These are phyloP conservation scores for Ormosia emarginata DNA, from an alignment of 306 rosid genomes.

Conservation along the genomic window DNA sequence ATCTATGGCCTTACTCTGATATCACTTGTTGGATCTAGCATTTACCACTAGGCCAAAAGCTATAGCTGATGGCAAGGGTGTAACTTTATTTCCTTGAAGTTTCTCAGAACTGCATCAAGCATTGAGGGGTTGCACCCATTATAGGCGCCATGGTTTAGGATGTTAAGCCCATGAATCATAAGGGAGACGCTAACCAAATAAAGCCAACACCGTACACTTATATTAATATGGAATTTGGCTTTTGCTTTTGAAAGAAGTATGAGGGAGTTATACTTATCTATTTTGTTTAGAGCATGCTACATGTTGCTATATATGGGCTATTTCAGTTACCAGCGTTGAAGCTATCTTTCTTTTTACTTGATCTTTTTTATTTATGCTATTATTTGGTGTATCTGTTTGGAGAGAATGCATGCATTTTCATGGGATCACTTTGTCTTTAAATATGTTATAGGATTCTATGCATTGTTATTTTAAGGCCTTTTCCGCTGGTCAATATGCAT, in stretches of 20 bases:
- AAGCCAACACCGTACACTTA: background rate
- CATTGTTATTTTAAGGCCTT: background rate
- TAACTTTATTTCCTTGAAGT: too few relatives aligned
- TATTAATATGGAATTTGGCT: background rate
- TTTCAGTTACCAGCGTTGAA: background rate
- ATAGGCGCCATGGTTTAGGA: too few relatives aligned
- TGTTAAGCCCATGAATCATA: too few relatives aligned
- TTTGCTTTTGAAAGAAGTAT: background rate
- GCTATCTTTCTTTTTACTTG: background rate
- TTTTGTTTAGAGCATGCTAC: background rate
- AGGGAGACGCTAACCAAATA: too few relatives aligned
- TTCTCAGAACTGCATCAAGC: too few relatives aligned
- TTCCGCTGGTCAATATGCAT: too few relatives aligned
- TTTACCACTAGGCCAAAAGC: too few relatives aligned
- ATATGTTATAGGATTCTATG: background rate
- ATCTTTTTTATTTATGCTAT: background rate
- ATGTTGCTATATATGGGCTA: background rate
- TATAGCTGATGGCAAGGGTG: too few relatives aligned
- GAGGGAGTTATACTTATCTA: background rate
- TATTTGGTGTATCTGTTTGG: background rate
- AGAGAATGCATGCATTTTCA: background rate
- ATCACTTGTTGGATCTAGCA: too few relatives aligned
- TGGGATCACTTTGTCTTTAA: background rate
- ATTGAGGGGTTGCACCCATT: background rate
- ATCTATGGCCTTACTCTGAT: too few relatives aligned